A percentile compares a stretch with the other conserved stretches of the same genome.
Evolutionary conservation across 805 yeast species (phyloP).

Genomic region (Nakazawaea ernobii): DNA sequence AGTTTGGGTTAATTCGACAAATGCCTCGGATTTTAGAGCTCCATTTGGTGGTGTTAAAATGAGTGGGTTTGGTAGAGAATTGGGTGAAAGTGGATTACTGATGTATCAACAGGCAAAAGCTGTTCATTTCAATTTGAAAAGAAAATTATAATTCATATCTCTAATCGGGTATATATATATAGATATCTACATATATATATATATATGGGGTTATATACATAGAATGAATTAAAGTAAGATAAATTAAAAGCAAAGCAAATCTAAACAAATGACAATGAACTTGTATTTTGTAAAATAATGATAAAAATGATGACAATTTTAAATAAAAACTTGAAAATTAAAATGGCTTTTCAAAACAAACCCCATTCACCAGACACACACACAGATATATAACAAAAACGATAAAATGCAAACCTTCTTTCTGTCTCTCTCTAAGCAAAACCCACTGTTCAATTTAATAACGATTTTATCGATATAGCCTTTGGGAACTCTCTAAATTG

Average conservation of each 20-base stretch:
- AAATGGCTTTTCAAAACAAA: too few relatives aligned
- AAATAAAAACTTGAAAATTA: too few relatives aligned
- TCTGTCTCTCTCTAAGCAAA: not conserved
- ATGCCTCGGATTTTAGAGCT: constrained; percentile 47
- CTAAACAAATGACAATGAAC: too few relatives aligned
- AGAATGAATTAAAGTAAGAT: too few relatives aligned
- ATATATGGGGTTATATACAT: too few relatives aligned
- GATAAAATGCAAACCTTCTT: not conserved
- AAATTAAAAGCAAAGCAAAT: too few relatives aligned
- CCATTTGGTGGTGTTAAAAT: constrained; percentile 70
- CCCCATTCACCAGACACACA: not conserved
- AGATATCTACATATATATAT: too few relatives aligned
- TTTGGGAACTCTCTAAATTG: constrained; percentile 2
- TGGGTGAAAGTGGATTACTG: constrained; percentile 47
- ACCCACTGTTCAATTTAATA: constrained; percentile 2
- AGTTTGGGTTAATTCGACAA: constrained; percentile 56
- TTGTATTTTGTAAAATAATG: too few relatives aligned
- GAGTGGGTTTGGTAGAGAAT: constrained; percentile 56
- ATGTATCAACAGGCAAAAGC: constrained; percentile 63
- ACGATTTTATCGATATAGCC: constrained; percentile 7
- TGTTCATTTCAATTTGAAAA: constrained; percentile 61
- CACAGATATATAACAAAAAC: not conserved
- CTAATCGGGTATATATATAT: too few relatives aligned
- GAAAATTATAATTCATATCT: constrained; percentile 12
- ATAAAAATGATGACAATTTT: too few relatives aligned